Base-by-base conservation (phyloP, 768 basidiomycete species). In the Cystobasidium onofrii region DNA sequence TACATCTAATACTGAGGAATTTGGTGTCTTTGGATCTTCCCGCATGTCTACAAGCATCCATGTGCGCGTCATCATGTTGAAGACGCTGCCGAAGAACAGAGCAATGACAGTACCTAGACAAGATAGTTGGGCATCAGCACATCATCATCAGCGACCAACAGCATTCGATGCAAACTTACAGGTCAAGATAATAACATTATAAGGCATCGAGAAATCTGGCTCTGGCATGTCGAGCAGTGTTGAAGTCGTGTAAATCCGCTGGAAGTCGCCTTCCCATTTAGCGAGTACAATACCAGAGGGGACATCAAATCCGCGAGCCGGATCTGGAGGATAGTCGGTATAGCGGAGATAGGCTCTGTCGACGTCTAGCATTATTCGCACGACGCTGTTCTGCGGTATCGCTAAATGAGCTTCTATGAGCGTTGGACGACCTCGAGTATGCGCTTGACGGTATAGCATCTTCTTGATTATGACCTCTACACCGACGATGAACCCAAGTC, bases 201-300 rank as follows among this genome's bases (percentile, higher is more conserved):
- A 98, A 0, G 96, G 96, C 96, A 98, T 98, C 81, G 91, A 93
- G 80, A 98, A 98, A 81, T 98, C 96, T 0, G 95, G 96, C 41
- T 92, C 92, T n/a, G 95, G 89, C n/a, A 96, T 86, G 80, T 94
- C 92, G 55, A 94, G 87, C 43, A 98, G 86, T 29, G 95, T 84
- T 10, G 88, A 85, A 0, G 87, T 84, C 1, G 91, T 92, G 81
- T 95, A 95, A 57, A 96, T 85, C 55, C 88, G 29, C 25, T 20
- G 36, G 33, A 13, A 17, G 61, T 73, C 20, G 61, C 67, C 78
- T 74, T n/a, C 85, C 78, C 86, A 41, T 73, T 63, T 57, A 86
- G 84, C 66, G 88, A 74, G 9, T 31, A 84, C n/a, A 7, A 96
- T 86, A 1, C 91, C 93, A 0, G 90, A 87, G 0, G 92, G 90